Conservation (phyloP, 345 rosid species). For the Combretum micranthum region DNA sequence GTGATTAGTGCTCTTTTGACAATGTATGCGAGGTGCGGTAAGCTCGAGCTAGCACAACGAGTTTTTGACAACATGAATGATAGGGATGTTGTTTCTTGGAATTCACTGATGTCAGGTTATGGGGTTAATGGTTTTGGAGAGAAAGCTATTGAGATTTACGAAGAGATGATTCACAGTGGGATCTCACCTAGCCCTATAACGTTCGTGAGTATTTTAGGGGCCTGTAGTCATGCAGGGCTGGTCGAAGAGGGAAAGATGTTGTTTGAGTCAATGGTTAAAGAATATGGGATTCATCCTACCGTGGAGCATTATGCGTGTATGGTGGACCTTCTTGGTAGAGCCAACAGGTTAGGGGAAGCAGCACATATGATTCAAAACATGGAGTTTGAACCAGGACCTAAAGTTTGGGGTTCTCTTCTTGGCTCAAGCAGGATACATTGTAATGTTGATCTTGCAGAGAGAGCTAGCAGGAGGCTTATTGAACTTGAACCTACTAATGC, state of each 20-base stretch:
- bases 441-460: constrained; percentile 70
- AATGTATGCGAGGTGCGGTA: constrained; percentile 81
- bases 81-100: constrained; percentile 83
- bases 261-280: constrained; percentile 52
- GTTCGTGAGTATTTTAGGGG: constrained; percentile 72
- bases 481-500: constrained; percentile 72
- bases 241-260: constrained; percentile 69
- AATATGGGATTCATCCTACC: constrained; percentile 51
- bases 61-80: constrained; percentile 60
- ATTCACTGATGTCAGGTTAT: constrained; percentile 71
- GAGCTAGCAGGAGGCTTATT: constrained; percentile 62
- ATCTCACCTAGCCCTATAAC: constrained; percentile 59
- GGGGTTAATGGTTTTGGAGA: constrained; percentile 81
- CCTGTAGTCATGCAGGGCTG: constrained; percentile 91
- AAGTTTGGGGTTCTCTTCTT: constrained; percentile 91
- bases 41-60: constrained; percentile 50
- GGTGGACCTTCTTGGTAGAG: constrained; percentile 95
- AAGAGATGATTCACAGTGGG: constrained; percentile 56
- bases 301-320: constrained; percentile 93
- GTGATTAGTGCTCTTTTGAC: constrained; percentile 73
- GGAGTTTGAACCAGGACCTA: constrained; percentile 64
- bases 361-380: constrained; percentile 56
- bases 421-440: constrained; percentile 90
- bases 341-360: constrained; percentile 80
- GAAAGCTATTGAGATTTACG: constrained; percentile 54